A percentile compares a stretch with the other conserved stretches of the same genome.
phyloP scores from a whole-genome alignment of 1,284 basidiomycete genomes.

The Coriolopsis trogii region DNA sequence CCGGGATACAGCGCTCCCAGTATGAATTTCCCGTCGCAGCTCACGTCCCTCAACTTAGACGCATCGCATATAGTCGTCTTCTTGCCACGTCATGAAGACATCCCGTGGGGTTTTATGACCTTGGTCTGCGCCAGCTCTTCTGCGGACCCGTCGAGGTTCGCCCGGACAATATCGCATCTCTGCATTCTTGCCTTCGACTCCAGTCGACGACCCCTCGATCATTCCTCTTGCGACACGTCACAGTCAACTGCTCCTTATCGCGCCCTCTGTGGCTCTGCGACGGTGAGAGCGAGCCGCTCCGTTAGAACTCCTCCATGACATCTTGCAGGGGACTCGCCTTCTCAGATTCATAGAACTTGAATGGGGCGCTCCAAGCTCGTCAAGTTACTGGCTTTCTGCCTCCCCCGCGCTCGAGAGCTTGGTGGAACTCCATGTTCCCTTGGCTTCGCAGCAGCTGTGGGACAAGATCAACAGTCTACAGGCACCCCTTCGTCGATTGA shows the following conservation, averaged over 20 bases:
- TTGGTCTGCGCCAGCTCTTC: slow-evolving; percentile 8
- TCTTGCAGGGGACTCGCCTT: slow-evolving; percentile 1
- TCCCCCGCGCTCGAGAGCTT: not conserved
- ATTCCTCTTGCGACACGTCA: slow-evolving; percentile 10
- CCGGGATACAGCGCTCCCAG: no score
- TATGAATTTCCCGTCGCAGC: not conserved
- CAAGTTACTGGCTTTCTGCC: slow-evolving; percentile 1
- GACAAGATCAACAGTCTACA: slow-evolving; percentile 1
- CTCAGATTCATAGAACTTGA: slow-evolving; percentile 7
- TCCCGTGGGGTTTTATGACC: slow-evolving; percentile 6
- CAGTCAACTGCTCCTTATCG: slow-evolving; percentile 9
- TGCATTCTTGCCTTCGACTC: slow-evolving; percentile 8
- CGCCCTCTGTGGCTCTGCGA: not conserved
- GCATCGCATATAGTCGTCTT: slow-evolving; percentile 10
- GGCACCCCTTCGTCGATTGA: slow-evolving; percentile 5
- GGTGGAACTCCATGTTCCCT: slow-evolving; percentile 6
- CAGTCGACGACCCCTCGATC: not conserved
- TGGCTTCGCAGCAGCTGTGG: slow-evolving; percentile 7
- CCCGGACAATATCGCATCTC: slow-evolving; percentile 1
- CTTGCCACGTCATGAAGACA: slow-evolving; percentile 15
- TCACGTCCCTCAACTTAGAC: slow-evolving; percentile 13
- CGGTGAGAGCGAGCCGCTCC: no score
- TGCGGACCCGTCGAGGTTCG: slow-evolving; percentile 5
- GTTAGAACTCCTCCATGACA: slow-evolving; percentile 2
- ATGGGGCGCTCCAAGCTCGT: slow-evolving; percentile 15